Conservation (phyloP, 768 basidiomycete species). For the Boletales sp. region DNA sequence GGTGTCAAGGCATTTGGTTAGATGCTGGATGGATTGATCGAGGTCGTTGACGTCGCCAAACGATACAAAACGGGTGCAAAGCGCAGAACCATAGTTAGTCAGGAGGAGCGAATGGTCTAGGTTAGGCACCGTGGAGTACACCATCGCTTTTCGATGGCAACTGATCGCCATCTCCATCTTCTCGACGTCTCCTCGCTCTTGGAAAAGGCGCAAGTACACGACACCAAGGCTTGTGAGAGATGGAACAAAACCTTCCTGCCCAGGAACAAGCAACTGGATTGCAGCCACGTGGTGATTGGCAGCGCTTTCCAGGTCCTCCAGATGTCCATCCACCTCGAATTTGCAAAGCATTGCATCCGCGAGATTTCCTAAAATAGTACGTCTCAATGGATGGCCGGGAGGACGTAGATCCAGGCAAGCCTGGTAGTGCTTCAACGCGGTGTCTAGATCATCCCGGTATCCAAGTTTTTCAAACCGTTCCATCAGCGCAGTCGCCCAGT, state of each 20-base stretch:
- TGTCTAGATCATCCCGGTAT: slow-evolving; percentile 15
- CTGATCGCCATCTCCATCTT: slow-evolving; percentile 21
- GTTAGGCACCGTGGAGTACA: slow-evolving; percentile 11
- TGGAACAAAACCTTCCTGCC: slow-evolving; percentile 7
- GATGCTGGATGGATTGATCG: slow-evolving; percentile 19
- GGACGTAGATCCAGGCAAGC: slow-evolving; percentile 20
- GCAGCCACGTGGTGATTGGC: slow-evolving; percentile 8
- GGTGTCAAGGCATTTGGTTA: slow-evolving; percentile 16
- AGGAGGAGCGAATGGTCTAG: slow-evolving; percentile 17
- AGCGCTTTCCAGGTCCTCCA: slow-evolving; percentile 24
- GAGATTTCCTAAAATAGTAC: slow-evolving; percentile 14
- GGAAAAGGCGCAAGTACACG: slow-evolving; percentile 2
- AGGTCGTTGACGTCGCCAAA: slow-evolving; percentile 19
- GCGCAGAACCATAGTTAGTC: slow-evolving; percentile 16
- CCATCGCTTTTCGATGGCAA: slow-evolving; percentile 13
- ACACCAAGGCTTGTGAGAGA: slow-evolving; percentile 13
- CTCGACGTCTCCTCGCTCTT: slow-evolving; percentile 9
- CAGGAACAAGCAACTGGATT: slow-evolving; percentile 14
- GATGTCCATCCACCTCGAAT: slow-evolving; percentile 21
- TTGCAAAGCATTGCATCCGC: slow-evolving; percentile 17
- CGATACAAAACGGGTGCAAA: slow-evolving; percentile 13
- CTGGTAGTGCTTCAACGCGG: slow-evolving; percentile 11
- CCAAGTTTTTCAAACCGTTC: slow-evolving; percentile 15
- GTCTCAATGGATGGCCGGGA: slow-evolving; percentile 15
- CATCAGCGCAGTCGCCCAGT: slow-evolving; percentile 14